phyloP scores from a whole-genome alignment of 768 basidiomycete species.

The Trametes coccinea region DNA sequence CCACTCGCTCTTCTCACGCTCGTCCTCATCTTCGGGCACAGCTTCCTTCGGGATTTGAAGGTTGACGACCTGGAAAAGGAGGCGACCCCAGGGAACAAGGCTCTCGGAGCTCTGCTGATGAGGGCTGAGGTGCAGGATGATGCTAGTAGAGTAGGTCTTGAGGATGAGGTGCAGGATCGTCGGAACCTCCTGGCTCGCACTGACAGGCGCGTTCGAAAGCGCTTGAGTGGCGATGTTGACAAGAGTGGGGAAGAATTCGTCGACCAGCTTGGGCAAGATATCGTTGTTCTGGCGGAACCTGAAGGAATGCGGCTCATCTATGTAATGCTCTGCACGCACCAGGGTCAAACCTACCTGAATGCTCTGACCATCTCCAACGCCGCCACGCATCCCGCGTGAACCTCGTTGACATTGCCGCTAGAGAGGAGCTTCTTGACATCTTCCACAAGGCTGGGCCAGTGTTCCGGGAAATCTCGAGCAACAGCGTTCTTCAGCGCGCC shows the following conservation, averaged over 20 bases:
- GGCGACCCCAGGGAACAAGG: conserved; percentile 84
- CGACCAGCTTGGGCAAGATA: conserved; percentile 56
- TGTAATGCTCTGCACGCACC: background rate
- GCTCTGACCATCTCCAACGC: conserved; percentile 77
- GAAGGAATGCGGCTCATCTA: background rate
- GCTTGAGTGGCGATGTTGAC: conserved; percentile 73
- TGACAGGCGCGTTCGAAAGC: conserved; percentile 59
- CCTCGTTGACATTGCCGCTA: conserved; percentile 67
- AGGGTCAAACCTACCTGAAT: conserved; percentile 55
- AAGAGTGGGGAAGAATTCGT: conserved; percentile 70
- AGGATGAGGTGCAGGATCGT: conserved; percentile 83
- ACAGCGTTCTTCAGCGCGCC: conserved; percentile 73
- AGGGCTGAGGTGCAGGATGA: conserved; percentile 66
- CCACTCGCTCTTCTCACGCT: conserved; percentile 80
- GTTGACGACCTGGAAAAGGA: conserved; percentile 80
- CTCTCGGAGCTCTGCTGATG: conserved; percentile 78
- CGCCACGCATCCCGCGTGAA: conserved; percentile 80
- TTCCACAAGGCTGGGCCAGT: conserved; percentile 72
- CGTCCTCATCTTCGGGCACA: conserved; percentile 72
- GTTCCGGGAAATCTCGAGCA: conserved; percentile 73
- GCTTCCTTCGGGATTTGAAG: conserved; percentile 63
- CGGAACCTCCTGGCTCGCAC: conserved; percentile 70
- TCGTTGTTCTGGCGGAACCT: conserved; percentile 73
- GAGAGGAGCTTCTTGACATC: conserved; percentile 63
- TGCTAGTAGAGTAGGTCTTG: conserved; percentile 83